These are phyloP conservation scores for Xylaria multiplex DNA, from an alignment of 2,329 filamentous ascomycete species.

Conservation along the genomic window DNA sequence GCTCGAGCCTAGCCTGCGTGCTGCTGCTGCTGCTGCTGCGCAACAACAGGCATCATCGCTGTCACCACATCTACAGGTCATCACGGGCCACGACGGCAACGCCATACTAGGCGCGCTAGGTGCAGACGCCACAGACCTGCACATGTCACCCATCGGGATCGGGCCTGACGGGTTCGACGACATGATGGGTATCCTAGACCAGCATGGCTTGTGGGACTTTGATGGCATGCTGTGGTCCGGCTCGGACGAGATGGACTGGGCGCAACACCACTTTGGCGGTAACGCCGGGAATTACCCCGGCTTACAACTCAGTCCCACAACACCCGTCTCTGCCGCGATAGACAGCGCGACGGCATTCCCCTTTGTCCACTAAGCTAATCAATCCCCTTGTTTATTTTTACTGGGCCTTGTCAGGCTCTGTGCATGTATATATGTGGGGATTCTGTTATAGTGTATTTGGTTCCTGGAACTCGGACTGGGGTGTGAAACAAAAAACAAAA, in stretches of 20 bases:
- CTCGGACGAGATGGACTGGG: constrained; percentile 53
- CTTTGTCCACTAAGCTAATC: constrained; percentile 54
- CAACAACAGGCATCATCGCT: constrained; percentile 39
- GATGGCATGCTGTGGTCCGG: constrained; percentile 66
- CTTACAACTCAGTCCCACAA: constrained; percentile 44
- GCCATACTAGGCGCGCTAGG: constrained; percentile 47
- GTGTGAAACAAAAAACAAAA: constrained; percentile 20
- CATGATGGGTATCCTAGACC: constrained; percentile 64
- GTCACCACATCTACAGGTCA: constrained; percentile 43
- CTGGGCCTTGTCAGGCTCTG: constrained; percentile 18
- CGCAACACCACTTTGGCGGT: constrained; percentile 47
- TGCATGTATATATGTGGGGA: constrained; percentile 18
- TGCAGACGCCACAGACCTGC: constrained; percentile 54
- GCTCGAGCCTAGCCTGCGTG: constrained; percentile 50
- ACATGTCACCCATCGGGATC: constrained; percentile 63
- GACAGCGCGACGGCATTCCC: constrained; percentile 52
- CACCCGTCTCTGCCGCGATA: constrained; percentile 49
- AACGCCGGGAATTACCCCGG: constrained; percentile 44
- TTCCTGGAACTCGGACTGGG: constrained; percentile 21
- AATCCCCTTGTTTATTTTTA: neutral
- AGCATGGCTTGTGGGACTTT: constrained; percentile 65
- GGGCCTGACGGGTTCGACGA: constrained; percentile 61
- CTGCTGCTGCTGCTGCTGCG: constrained; percentile 45
- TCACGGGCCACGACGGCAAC: constrained; percentile 50
- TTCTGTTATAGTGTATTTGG: constrained; percentile 12